phyloP scores from a whole-genome alignment of 2,329 filamentous ascomycete genomes.

The Stachybotrys echinatus region DNA sequence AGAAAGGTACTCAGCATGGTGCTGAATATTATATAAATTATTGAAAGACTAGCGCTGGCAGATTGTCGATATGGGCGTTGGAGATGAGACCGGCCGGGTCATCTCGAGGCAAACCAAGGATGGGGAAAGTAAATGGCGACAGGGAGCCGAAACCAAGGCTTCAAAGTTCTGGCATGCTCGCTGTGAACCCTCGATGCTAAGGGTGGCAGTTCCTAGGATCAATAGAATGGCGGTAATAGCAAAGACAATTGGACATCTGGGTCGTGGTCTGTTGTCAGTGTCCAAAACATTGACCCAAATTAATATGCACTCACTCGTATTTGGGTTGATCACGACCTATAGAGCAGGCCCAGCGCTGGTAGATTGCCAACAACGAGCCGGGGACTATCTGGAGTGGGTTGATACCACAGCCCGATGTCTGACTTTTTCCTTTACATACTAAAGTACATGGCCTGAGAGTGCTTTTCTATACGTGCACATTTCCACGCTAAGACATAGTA shows the following conservation, averaged over 20 bases:
- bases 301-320: no score
- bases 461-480: no score
- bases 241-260: neutral
- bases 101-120: constrained; percentile 13
- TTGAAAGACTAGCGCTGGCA: constrained; percentile 40
- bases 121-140: constrained; percentile 19
- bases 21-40: constrained; percentile 41
- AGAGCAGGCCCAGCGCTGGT: no score
- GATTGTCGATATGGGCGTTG: constrained; percentile 37
- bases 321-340: no score
- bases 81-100: constrained; percentile 21
- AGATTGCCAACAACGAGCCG: no score
- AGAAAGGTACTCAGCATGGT: constrained; percentile 39
- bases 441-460: no score
- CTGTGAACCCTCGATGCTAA: neutral
- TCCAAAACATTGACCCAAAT: no score
- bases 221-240: neutral
- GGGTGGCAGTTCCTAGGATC: neutral
- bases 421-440: no score
- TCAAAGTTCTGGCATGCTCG: constrained; percentile 14
- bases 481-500: no score
- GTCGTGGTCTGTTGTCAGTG: no score
- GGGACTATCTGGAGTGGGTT: no score
- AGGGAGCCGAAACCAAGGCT: constrained; percentile 22
- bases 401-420: no score